phyloP scores from a whole-genome alignment of 768 basidiomycete genomes.

The Boletus bicolor region DNA sequence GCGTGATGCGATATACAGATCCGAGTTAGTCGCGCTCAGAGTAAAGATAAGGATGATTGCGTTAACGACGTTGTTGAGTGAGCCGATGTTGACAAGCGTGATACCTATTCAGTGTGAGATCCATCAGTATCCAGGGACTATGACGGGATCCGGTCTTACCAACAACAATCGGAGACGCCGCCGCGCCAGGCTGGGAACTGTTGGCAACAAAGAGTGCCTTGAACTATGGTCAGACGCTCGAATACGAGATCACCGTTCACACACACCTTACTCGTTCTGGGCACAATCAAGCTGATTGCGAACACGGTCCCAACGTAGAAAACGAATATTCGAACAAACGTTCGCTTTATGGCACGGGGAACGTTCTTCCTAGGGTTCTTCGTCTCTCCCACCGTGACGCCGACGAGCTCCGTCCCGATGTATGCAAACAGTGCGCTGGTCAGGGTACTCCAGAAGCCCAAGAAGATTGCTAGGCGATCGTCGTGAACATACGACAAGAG shows the following conservation, averaged over 20 bases:
- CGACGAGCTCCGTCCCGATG: slow-evolving; percentile 75
- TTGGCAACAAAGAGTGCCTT: slow-evolving; percentile 37
- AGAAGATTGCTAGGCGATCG: slow-evolving; percentile 50
- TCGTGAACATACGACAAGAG: slow-evolving; percentile 48
- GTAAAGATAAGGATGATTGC: slow-evolving; percentile 61
- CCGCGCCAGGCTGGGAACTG: slow-evolving; percentile 42
- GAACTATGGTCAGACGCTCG: background rate
- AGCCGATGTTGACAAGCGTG: slow-evolving; percentile 50
- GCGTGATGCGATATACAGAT: slow-evolving; percentile 55
- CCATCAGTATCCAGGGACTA: background rate
- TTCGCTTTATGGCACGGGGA: slow-evolving; percentile 64
- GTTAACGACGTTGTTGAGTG: slow-evolving; percentile 52
- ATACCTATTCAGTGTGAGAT: background rate
- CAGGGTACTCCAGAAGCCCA: slow-evolving; percentile 69
- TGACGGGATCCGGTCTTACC: slow-evolving; percentile 36
- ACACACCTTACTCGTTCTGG: slow-evolving; percentile 49
- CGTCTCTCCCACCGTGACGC: slow-evolving; percentile 56
- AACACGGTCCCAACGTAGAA: slow-evolving; percentile 74
- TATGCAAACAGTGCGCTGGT: slow-evolving; percentile 73
- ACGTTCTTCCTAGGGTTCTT: slow-evolving; percentile 74
- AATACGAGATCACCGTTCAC: slow-evolving; percentile 24
- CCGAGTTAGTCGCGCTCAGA: slow-evolving; percentile 61
- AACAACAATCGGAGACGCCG: slow-evolving; percentile 66
- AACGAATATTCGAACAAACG: slow-evolving; percentile 55
- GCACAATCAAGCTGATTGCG: slow-evolving; percentile 69